phyloP scores from a whole-genome alignment of 352 stramenopile genomes.

The Phytopythium cucurbitacearum region DNA sequence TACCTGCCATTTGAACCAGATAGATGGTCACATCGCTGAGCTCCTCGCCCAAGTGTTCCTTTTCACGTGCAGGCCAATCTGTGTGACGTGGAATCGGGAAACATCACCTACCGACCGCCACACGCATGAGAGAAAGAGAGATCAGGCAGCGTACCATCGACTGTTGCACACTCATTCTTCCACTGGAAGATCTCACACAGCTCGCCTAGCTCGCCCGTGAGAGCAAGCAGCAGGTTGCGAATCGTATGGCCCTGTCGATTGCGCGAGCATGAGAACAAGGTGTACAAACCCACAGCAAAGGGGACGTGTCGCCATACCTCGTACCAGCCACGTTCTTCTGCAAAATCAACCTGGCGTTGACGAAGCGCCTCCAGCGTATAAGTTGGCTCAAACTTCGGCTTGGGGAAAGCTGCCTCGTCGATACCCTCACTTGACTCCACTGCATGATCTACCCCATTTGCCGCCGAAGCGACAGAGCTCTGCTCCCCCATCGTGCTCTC shows the following conservation, averaged over 20 bases:
- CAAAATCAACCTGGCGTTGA: constrained; percentile 47
- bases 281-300: constrained; percentile 71
- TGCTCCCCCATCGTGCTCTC: constrained; percentile 41
- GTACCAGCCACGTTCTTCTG: constrained; percentile 60
- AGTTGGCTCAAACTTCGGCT: constrained; percentile 49
- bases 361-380: constrained; percentile 54
- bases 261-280: constrained; percentile 35
- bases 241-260: constrained; percentile 66
- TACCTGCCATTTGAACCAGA: constrained; percentile 86
- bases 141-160: constrained; percentile 33
- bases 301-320: constrained; percentile 62
- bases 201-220: constrained; percentile 95
- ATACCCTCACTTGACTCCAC: constrained; percentile 12
- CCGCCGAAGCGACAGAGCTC: constrained; percentile 11
- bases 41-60: constrained; percentile 93
- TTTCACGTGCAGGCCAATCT: constrained; percentile 42
- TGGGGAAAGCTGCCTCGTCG: not conserved
- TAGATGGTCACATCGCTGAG: constrained; percentile 98
- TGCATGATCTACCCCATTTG: too few relatives aligned
- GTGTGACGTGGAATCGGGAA: not conserved
- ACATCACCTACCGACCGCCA: not conserved
- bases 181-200: constrained; percentile 94
- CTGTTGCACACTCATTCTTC: constrained; percentile 80
- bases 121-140: not conserved
- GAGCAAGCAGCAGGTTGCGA: constrained; percentile 92